These are phyloP conservation scores for Globisporangium yorkense DNA, from an alignment of 352 stramenopile species.

Conservation along the genomic window DNA sequence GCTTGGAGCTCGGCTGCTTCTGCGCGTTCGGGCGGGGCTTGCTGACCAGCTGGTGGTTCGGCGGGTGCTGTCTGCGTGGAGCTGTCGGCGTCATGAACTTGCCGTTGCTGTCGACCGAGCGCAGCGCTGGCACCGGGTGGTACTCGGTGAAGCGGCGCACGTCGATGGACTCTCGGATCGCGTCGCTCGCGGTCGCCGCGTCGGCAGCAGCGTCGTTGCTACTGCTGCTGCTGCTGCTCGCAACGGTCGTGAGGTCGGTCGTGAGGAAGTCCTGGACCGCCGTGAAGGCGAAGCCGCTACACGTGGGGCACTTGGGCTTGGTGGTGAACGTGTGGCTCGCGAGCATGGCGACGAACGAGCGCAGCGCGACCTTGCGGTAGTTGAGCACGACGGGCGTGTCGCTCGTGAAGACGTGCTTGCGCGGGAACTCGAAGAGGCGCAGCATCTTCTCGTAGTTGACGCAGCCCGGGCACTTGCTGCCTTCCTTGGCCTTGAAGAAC, in stretches of 20 bases:
- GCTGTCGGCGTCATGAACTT: constrained; percentile 30
- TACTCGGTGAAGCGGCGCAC: constrained; percentile 76
- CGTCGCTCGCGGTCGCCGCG: constrained; percentile 18
- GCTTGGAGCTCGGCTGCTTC: not conserved
- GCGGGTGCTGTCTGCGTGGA: constrained; percentile 10
- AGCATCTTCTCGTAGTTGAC: constrained; percentile 82
- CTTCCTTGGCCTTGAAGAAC: constrained; percentile 42
- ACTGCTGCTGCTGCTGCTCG: not conserved
- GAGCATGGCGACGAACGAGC: constrained; percentile 61
- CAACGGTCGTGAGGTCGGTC: constrained; percentile 16
- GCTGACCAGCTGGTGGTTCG: not conserved
- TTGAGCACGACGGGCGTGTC: constrained; percentile 69
- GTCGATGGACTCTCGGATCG: constrained; percentile 59
- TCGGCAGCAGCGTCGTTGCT: constrained; percentile 2
- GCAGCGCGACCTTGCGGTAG: constrained; percentile 74
- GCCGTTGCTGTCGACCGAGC: constrained; percentile 61
- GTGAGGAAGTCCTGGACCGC: constrained; percentile 76
- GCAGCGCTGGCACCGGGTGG: constrained; percentile 33
- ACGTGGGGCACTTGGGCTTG: constrained; percentile 75
- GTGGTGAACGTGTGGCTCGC: constrained; percentile 80
- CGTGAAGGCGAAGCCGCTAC: constrained; percentile 66
- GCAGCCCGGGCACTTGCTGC: constrained; percentile 74
- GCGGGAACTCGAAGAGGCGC: constrained; percentile 75
- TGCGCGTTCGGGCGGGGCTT: constrained; percentile 4
- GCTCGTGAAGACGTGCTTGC: constrained; percentile 81